Percentiles rank a stretch among this genome's conserved stretches.
phyloP scores from a whole-genome alignment of 2,329 filamentous ascomycete species.

The Pyricularia sp. region DNA sequence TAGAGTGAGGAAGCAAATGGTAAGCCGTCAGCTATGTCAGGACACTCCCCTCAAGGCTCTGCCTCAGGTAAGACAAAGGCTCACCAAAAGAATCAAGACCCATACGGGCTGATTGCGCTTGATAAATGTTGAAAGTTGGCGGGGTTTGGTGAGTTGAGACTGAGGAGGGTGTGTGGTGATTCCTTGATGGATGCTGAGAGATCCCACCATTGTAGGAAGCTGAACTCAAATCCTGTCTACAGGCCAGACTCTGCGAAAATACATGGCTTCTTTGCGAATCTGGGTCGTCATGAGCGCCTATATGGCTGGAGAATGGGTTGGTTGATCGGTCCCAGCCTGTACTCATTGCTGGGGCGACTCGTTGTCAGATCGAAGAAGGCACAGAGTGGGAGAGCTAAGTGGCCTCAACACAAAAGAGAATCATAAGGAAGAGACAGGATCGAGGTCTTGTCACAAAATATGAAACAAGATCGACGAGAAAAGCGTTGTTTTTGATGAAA shows the following conservation, averaged over 20 bases:
- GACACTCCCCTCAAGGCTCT: background rate
- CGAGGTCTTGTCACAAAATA: background rate
- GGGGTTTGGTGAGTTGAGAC: background rate
- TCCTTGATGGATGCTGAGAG: background rate
- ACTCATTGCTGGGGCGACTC: background rate
- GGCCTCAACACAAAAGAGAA: background rate
- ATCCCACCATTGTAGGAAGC: background rate
- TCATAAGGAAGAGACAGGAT: background rate
- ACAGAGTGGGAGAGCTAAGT: background rate
- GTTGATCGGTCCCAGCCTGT: background rate
- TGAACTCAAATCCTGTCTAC: background rate
- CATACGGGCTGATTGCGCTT: background rate
- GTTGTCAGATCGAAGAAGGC: background rate
- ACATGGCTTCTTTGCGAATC: background rate
- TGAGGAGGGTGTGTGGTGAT: background rate
- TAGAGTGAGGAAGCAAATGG: background rate
- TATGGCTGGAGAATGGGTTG: background rate
- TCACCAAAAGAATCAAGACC: background rate
- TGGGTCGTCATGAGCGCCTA: background rate
- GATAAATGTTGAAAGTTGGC: background rate
- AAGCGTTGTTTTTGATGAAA: no score
- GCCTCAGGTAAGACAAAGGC: background rate
- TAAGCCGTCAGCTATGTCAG: background rate
- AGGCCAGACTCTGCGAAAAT: background rate
- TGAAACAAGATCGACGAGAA: background rate